Evolutionary conservation across 106 monocot genomes (phyloP).

Genomic region (Platanthera zijinensis): DNA sequence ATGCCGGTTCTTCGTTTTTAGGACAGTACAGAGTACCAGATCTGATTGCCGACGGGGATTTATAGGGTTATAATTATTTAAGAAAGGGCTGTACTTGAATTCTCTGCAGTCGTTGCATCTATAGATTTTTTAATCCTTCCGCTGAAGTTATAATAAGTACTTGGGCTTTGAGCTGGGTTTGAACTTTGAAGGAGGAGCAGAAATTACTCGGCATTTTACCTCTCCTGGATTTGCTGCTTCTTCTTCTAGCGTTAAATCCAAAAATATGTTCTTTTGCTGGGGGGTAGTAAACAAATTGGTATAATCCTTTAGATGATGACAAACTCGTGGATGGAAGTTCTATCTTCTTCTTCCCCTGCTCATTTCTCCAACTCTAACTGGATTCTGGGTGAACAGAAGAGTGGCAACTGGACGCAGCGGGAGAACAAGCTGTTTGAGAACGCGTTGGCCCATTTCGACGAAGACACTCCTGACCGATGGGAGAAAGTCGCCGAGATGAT

Average conservation of each 20-base stretch:
- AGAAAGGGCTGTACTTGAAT: slow-evolving; percentile 5
- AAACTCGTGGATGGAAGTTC: slow-evolving; percentile 17
- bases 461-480: slow-evolving; percentile 50
- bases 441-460: slow-evolving; percentile 54
- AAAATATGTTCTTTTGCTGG: background rate
- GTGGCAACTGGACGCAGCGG: slow-evolving; percentile 35
- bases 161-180: no score
- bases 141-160: background rate
- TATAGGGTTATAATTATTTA: background rate
- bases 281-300: background rate
- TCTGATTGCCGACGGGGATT: slow-evolving; percentile 4
- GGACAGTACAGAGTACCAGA: background rate
- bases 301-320: slow-evolving; percentile 3
- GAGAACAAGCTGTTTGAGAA: slow-evolving; percentile 80
- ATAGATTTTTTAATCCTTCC: background rate
- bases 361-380: slow-evolving; percentile 31
- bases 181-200: background rate
- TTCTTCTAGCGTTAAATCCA: background rate
- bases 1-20: background rate
- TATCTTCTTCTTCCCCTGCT: slow-evolving; percentile 22
- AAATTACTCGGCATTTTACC: background rate
- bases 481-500: slow-evolving; percentile 47
- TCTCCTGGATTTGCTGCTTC: background rate
- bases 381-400: slow-evolving; percentile 12
- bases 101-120: background rate